Evolutionary conservation across 2,329 filamentous ascomycete species (phyloP).

Genomic region (Botrytis tulipae): DNA sequence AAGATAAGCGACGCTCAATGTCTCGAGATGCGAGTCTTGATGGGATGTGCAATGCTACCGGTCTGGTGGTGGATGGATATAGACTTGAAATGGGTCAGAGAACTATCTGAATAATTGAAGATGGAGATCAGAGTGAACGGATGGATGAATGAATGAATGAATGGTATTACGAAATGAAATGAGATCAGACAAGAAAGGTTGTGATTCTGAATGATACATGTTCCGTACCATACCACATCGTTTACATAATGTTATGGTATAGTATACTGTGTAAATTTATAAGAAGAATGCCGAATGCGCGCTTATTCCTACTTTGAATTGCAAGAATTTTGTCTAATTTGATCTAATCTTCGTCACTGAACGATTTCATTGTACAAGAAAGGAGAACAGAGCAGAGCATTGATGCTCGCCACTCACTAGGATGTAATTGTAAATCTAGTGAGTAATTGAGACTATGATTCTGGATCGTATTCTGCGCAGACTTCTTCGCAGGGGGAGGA

Average conservation of each 20-base stretch:
- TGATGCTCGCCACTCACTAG: background rate
- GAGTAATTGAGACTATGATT: background rate
- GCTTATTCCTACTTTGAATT: background rate
- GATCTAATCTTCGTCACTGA: background rate
- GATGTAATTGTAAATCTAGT: background rate
- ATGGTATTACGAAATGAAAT: background rate
- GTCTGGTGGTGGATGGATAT: background rate
- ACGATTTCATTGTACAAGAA: background rate
- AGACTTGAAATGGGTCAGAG: background rate
- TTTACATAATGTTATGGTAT: background rate
- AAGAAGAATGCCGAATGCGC: background rate
- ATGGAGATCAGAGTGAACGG: background rate
- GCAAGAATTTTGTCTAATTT: background rate
- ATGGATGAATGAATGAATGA: background rate
- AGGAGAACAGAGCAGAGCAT: background rate
- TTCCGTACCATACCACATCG: background rate
- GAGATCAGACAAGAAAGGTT: background rate
- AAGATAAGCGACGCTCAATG: background rate
- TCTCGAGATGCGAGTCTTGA: background rate
- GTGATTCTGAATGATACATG: background rate
- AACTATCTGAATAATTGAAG: background rate
- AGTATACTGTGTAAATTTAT: background rate
- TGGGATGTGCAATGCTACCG: background rate
- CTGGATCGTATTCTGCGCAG: background rate
- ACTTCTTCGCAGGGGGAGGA: background rate